These are phyloP conservation scores for Mycena floridula DNA, from an alignment of 768 basidiomycete genomes.

Conservation along the genomic window DNA sequence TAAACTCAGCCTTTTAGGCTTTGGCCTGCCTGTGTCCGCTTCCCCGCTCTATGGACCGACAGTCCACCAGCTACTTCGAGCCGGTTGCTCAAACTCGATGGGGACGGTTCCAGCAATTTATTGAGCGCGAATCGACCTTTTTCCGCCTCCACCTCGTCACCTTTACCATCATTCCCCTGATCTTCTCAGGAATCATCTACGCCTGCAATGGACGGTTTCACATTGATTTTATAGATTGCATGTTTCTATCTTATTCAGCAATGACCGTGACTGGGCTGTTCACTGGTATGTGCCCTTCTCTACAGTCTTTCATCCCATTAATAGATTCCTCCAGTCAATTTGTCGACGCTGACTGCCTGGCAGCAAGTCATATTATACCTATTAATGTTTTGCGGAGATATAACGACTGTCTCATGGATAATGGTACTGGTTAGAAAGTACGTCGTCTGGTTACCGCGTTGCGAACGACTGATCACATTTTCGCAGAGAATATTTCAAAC, in stretches of 20 bases:
- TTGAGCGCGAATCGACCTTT: constrained; percentile 34
- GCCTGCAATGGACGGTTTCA: constrained; percentile 49
- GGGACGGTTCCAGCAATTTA: too few relatives aligned
- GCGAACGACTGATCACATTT: constrained; percentile 10
- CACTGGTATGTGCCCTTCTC: too few relatives aligned
- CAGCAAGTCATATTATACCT: constrained; percentile 48
- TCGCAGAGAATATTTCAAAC: constrained; percentile 35
- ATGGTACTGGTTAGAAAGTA: constrained; percentile 63
- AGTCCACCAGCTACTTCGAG: too few relatives aligned
- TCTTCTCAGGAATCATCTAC: constrained; percentile 61
- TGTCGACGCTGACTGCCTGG: constrained; percentile 40
- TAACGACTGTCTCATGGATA: constrained; percentile 53
- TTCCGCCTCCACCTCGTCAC: constrained; percentile 45
- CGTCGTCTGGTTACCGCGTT: constrained; percentile 14
- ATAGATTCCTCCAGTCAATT: too few relatives aligned
- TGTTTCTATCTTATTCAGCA: constrained; percentile 59
- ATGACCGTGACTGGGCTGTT: constrained; percentile 46
- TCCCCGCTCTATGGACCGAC: too few relatives aligned
- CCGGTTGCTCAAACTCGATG: too few relatives aligned
- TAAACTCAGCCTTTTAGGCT: too few relatives aligned
- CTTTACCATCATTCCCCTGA: constrained; percentile 52
- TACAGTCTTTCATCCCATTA: too few relatives aligned
- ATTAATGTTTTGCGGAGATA: constrained; percentile 46
- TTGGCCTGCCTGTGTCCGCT: too few relatives aligned
- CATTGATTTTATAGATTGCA: constrained; percentile 45